phyloP scores from a whole-genome alignment of 2,329 filamentous ascomycete species.

The Rachicladosporium sp. region DNA sequence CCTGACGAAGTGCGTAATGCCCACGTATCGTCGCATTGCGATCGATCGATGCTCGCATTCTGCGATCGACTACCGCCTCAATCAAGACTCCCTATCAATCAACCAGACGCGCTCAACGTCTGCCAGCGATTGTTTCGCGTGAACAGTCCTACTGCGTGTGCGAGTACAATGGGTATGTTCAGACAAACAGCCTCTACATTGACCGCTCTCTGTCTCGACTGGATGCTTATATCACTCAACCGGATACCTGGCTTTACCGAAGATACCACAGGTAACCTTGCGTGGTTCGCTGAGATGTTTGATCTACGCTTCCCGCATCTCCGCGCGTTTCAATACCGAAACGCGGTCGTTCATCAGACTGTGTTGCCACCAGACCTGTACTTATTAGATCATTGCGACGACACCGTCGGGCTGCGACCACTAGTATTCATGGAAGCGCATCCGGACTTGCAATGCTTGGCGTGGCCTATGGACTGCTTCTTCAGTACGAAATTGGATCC shows the following conservation, averaged over 20 bases:
- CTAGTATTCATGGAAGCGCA: constrained; percentile 34
- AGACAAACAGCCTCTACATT: constrained; percentile 12
- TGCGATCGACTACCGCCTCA: constrained; percentile 7
- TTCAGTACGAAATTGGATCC: constrained; percentile 15
- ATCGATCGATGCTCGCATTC: constrained; percentile 10
- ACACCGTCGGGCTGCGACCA: constrained; percentile 2
- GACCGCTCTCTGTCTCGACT: constrained; percentile 25
- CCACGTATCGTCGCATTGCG: constrained; percentile 1
- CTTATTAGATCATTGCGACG: constrained; percentile 18
- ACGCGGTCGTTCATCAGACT: constrained; percentile 28
- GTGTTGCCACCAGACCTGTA: constrained; percentile 25
- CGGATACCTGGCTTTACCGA: too few relatives aligned
- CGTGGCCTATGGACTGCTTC: constrained; percentile 36
- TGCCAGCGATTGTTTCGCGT: constrained; percentile 2
- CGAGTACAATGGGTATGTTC: constrained; percentile 1
- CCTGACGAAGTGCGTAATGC: constrained; percentile 4
- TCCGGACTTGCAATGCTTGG: constrained; percentile 30
- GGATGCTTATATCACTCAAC: constrained; percentile 16
- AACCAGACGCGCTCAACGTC: constrained; percentile 1
- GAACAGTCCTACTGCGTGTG: constrained; percentile 1
- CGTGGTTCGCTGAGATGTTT: constrained; percentile 22
- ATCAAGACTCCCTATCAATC: neutral
- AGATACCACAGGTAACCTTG: neutral
- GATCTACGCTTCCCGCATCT: constrained; percentile 30
- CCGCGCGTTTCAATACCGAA: constrained; percentile 34